phyloP scores from a whole-genome alignment of 345 rosid genomes.

The Ricinus communis region DNA sequence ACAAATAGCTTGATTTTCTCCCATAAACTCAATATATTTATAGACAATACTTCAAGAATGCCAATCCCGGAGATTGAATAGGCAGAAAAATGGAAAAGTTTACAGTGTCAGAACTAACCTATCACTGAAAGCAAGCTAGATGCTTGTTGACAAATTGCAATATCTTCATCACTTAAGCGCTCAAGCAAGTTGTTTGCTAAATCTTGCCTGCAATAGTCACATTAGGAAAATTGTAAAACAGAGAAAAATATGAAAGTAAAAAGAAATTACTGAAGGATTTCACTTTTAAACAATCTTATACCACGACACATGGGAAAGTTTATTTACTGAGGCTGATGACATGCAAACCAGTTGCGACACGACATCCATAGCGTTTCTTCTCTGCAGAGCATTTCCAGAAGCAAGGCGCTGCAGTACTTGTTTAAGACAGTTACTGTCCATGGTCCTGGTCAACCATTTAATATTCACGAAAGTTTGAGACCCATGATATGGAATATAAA shows the following conservation, averaged over 20 bases:
- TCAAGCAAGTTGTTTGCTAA: conserved; percentile 57
- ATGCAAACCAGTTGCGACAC: conserved; percentile 55
- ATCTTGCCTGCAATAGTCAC: conserved; percentile 56
- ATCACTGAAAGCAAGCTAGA: conserved; percentile 56
- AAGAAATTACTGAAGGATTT: conserved; percentile 14
- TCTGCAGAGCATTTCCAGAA: conserved; percentile 57
- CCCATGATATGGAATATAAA: conserved; percentile 9
- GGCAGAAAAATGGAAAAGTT: neutral
- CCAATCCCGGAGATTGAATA: neutral
- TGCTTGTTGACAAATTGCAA: conserved; percentile 47
- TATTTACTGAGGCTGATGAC: conserved; percentile 39
- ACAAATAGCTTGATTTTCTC: neutral
- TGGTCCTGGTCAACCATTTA: conserved; percentile 47
- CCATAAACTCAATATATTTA: neutral
- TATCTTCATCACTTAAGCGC: conserved; percentile 61
- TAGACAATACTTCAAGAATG: neutral
- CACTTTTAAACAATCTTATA: conserved; percentile 27
- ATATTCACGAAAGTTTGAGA: conserved; percentile 32
- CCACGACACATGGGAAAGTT: conserved; percentile 58
- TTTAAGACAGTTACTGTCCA: conserved; percentile 54
- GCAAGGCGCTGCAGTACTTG: conserved; percentile 70
- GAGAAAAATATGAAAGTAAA: conserved; percentile 17
- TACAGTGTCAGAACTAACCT: conserved; percentile 44
- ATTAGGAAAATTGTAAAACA: conserved; percentile 14
- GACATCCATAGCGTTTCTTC: conserved; percentile 77